phyloP scores from a whole-genome alignment of 768 basidiomycete genomes.

The Sporobolomyces pararoseus region DNA sequence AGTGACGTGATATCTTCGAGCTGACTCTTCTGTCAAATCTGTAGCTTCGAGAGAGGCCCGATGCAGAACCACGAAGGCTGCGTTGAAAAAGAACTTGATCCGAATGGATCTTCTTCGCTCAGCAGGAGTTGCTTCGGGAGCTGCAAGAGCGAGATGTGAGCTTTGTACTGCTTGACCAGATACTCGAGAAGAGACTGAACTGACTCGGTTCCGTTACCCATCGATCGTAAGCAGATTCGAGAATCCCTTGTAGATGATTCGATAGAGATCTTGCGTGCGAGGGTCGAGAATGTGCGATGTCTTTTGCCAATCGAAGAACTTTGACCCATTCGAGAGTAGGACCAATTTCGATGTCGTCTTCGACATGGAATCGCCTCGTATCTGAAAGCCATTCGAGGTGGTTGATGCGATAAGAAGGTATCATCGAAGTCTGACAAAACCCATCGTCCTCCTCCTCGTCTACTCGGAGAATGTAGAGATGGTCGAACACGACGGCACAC shows the following conservation, averaged over 20 bases:
- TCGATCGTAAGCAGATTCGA: slow-evolving; percentile 9
- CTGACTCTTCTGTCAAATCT: slow-evolving; percentile 6
- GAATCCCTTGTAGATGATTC: slow-evolving; percentile 20
- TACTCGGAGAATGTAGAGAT: slow-evolving; percentile 14
- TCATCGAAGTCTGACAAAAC: slow-evolving; percentile 27
- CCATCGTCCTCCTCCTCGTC: slow-evolving; percentile 18
- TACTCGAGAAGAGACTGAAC: neutral
- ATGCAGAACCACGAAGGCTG: neutral
- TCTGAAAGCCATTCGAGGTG: slow-evolving; percentile 16
- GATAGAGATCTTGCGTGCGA: slow-evolving; percentile 16
- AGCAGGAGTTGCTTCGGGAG: slow-evolving; percentile 1
- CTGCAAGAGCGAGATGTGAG: neutral
- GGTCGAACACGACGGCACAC: slow-evolving; percentile 11
- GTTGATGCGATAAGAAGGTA: slow-evolving; percentile 17
- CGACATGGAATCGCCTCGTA: slow-evolving; percentile 14
- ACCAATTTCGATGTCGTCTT: slow-evolving; percentile 29
- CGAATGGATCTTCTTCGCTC: slow-evolving; percentile 12
- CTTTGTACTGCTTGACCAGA: no score
- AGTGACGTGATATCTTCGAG: slow-evolving; percentile 4
- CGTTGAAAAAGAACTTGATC: slow-evolving; percentile 27
- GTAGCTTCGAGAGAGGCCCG: slow-evolving; percentile 18
- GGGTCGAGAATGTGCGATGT: slow-evolving; percentile 12
- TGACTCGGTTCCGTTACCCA: slow-evolving; percentile 5
- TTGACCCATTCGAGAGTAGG: slow-evolving; percentile 30
- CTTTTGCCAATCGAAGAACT: slow-evolving; percentile 21